Conservation (phyloP, 495 filamentous ascomycete genomes). For the Penicillium maclennaniae region DNA sequence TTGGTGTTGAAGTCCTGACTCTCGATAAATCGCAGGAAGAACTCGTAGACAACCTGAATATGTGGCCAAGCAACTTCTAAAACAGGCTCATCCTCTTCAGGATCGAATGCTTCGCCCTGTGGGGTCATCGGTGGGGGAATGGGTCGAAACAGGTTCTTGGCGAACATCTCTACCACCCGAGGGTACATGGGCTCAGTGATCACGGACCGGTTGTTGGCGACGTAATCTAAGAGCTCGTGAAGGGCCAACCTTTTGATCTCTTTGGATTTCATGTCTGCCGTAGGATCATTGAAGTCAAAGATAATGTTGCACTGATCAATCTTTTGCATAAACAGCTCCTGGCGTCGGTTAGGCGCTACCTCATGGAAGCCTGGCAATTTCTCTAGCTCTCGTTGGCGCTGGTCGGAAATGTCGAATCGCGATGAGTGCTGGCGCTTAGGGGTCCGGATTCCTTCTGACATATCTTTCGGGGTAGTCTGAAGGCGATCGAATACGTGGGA, state of each 20-base stretch:
- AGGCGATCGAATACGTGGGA: slow-evolving; percentile 86
- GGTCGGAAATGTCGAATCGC: slow-evolving; percentile 93
- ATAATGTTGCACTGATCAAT: slow-evolving; percentile 99
- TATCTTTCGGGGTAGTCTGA: slow-evolving; percentile 89
- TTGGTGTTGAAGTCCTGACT: slow-evolving; percentile 99
- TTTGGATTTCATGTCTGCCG: slow-evolving; percentile 99
- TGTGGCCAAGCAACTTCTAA: slow-evolving; percentile 99
- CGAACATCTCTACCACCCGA: slow-evolving; percentile 97
- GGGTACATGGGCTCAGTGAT: slow-evolving; percentile 99
- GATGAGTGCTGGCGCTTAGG: slow-evolving; percentile 97
- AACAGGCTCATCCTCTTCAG: slow-evolving; percentile 97
- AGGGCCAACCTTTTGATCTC: slow-evolving; percentile 98
- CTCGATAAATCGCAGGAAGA: slow-evolving; percentile 98
- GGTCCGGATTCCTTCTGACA: slow-evolving; percentile 90
- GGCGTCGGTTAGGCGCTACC: slow-evolving; percentile 87
- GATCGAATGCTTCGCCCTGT: slow-evolving; percentile 97
- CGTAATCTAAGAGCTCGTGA: slow-evolving; percentile 95
- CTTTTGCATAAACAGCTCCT: slow-evolving; percentile 99
- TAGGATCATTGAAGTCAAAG: slow-evolving; percentile 99
- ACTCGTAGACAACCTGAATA: slow-evolving; percentile 99
- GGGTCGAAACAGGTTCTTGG: slow-evolving; percentile 95
- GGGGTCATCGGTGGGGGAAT: slow-evolving; percentile 97
- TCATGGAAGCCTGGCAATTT: slow-evolving; percentile 99
- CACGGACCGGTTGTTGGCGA: slow-evolving; percentile 96
- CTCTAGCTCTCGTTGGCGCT: slow-evolving; percentile 85